Evolutionary conservation across 805 yeast species (phyloP).

Genomic region (Wickerhamomyces subpelliculosus): DNA sequence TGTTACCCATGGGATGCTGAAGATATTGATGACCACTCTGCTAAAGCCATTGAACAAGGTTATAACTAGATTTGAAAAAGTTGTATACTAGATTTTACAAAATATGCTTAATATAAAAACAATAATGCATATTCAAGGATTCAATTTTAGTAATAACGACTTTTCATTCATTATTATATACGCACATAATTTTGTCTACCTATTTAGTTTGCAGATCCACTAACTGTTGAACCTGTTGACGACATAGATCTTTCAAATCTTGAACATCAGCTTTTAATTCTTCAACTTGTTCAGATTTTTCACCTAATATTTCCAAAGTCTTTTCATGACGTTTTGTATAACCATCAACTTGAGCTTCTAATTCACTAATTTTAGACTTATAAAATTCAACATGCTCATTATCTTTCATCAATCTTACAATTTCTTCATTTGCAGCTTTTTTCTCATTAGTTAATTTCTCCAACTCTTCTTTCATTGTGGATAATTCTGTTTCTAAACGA

Average conservation of each 20-base stretch:
- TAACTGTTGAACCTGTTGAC: conserved; percentile 82
- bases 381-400: conserved; percentile 37
- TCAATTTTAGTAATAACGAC: too few relatives aligned
- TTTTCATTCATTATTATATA: too few relatives aligned
- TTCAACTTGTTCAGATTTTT: conserved; percentile 76
- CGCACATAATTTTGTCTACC: too few relatives aligned
- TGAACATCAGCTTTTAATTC: conserved; percentile 84
- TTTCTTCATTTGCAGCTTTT: conserved; percentile 60
- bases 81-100: too few relatives aligned
- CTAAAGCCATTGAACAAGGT: conserved; percentile 59
- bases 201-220: too few relatives aligned
- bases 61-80: conserved; percentile 37
- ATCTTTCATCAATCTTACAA: conserved; percentile 50
- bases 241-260: conserved; percentile 81
- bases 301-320: conserved; percentile 70
- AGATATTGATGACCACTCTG: conserved; percentile 75
- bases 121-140: too few relatives aligned
- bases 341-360: conserved; percentile 27
- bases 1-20: conserved; percentile 89
- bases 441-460: conserved; percentile 47
- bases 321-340: conserved; percentile 36
- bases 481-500: conserved; percentile 71
- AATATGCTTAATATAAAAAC: too few relatives aligned
- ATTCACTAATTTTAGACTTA: conserved; percentile 29
- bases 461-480: conserved; percentile 58